These are phyloP conservation scores for Xylariaceae sp. DNA, from an alignment of 2,329 filamentous ascomycete species.

Conservation along the genomic window DNA sequence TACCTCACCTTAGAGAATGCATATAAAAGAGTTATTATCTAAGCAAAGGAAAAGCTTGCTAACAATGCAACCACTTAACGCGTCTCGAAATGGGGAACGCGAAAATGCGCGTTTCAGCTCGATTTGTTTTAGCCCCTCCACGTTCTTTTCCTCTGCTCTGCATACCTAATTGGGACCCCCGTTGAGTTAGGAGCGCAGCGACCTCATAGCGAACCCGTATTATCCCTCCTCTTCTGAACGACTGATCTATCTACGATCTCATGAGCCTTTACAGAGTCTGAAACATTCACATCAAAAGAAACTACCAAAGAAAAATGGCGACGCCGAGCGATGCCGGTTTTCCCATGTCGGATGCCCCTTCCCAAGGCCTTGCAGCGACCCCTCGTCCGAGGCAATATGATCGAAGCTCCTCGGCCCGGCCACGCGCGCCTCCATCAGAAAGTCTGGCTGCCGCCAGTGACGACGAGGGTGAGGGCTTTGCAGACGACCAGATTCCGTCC, in stretches of 20 bases:
- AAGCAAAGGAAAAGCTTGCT: too few relatives aligned
- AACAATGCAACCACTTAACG: constrained; percentile 20
- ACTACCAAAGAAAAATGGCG: constrained; percentile 37
- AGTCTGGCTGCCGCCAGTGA: constrained; percentile 56
- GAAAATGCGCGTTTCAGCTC: constrained; percentile 14
- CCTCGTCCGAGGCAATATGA: constrained; percentile 39
- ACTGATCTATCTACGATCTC: not conserved
- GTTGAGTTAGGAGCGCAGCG: constrained; percentile 4
- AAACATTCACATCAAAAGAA: not conserved
- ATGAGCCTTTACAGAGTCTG: not conserved
- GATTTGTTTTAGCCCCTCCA: constrained; percentile 16
- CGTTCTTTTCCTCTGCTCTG: constrained; percentile 3
- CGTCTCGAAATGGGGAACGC: constrained; percentile 9
- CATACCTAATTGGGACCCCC: not conserved
- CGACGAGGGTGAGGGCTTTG: constrained; percentile 57
- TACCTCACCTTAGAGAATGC: not conserved
- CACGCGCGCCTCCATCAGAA: constrained; percentile 57
- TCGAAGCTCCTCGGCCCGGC: constrained; percentile 49
- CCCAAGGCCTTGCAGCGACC: constrained; percentile 37
- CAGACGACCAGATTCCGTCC: constrained; percentile 57
- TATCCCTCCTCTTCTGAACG: not conserved
- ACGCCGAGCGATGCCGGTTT: constrained; percentile 52
- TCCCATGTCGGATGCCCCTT: constrained; percentile 52
- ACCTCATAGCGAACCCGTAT: constrained; percentile 1
- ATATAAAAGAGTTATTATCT: not conserved